A percentile compares a stretch with the other conserved stretches of the same genome.
Conservation (phyloP, 208 protist species). For the Acanthamoeba royreba region DNA sequence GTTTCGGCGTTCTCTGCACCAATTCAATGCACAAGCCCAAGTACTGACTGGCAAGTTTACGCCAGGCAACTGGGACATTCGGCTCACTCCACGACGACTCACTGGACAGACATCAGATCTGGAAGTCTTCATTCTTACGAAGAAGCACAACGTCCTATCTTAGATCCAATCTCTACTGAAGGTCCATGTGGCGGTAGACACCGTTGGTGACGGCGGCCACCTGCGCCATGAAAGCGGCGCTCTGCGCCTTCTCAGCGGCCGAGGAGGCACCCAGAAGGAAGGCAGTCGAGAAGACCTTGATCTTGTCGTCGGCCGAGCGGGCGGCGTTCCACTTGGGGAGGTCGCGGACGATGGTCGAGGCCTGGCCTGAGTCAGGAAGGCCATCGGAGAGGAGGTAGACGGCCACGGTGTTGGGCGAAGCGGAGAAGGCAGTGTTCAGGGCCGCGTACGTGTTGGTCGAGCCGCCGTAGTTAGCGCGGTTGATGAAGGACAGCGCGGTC, state of each 20-base stretch:
- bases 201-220: background rate
- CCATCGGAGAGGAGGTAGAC: background rate
- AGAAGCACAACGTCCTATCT: no score
- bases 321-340: background rate
- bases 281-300: background rate
- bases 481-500: background rate
- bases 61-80: no score
- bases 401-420: background rate
- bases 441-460: background rate
- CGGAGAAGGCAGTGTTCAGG: background rate
- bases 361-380: background rate
- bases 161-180: no score
- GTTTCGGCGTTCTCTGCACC: no score
- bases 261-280: background rate
- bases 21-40: no score
- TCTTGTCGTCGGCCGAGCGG: background rate
- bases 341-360: background rate
- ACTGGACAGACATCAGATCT: no score
- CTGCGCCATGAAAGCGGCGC: background rate
- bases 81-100: no score
- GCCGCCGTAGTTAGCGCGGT: background rate
- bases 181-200: slow-evolving; percentile 5
- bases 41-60: no score
- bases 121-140: no score
- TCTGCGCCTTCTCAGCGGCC: background rate